Evolutionary conservation across 495 filamentous ascomycete species (phyloP), one percentile per base, ranked within the genome.

Genomic region (Apodospora peruviana): DNA sequence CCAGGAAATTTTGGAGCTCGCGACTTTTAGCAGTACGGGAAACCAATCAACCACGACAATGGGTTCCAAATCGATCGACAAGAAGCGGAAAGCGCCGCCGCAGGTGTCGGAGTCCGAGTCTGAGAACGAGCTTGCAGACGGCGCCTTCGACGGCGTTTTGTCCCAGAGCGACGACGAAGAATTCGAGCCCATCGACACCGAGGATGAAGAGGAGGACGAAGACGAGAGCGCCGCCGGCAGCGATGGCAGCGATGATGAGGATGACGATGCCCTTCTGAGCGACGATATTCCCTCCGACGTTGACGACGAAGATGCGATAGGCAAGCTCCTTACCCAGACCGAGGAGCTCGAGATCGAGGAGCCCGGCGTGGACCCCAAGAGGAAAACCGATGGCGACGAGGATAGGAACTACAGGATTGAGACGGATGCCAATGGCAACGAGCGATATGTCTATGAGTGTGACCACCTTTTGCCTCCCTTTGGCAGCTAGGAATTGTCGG

Each of bases 271-370:
- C 16, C 46, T 82, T 24, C 65, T 76, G 4, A 80, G 78, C 60
- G 75, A 81, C 47, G 80, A 82, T 54, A 76, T 80, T 38, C 77
- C 78, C 1, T 76, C 77, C 0, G 80, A 80, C 19, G 64, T 71
- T 32, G 76, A 74, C 44, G 71, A 61, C n/a, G 62, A 60, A 36
- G 65, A 72, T 12, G 58, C 44, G 3, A 55, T 66, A n/a, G 32
- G 48, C 34, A 69, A 69, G 55, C 55, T 59, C 16, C 53, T 64
- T 25, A 42, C 43, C 39, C 43, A 56, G 36, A 44, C 45, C 18
- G 42, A 49, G 42, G 47, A 58, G 48, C 53, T 55, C 36, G 58
- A 67, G 52, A 65, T 62, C 48, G 53, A 50, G 0, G 56, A 59
- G 14, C 62, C 61, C 5, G 65, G 60, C 2, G 68, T 67, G n/a